Evolutionary conservation across 306 rosid species (phyloP).

Genomic region (Arachis stenosperma): DNA sequence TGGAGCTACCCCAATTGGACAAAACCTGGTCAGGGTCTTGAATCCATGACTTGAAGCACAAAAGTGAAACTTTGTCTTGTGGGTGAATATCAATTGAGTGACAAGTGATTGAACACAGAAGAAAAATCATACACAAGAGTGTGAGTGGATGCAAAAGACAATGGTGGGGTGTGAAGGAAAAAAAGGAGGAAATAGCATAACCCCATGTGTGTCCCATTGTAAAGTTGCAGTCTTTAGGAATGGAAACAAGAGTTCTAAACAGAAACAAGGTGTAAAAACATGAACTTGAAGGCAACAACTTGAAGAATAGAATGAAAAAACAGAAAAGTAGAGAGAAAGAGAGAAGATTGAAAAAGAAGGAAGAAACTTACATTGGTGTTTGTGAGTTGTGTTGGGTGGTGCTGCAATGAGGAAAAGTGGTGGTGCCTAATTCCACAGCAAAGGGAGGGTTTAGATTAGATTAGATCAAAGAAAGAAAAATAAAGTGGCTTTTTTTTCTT

Average conservation of each 20-base stretch:
- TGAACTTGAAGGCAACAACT: slow-evolving; percentile 24
- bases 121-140: slow-evolving; percentile 49
- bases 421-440: slow-evolving; percentile 20
- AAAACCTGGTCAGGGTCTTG: slow-evolving; percentile 70
- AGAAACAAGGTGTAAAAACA: slow-evolving; percentile 36
- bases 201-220: slow-evolving; percentile 47
- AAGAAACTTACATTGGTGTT: slow-evolving; percentile 38
- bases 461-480: slow-evolving; percentile 18
- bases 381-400: not conserved
- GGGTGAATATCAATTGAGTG: slow-evolving; percentile 62
- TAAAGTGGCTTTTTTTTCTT: slow-evolving; percentile 40
- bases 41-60: slow-evolving; percentile 53
- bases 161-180: slow-evolving; percentile 28
- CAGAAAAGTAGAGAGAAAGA: not conserved
- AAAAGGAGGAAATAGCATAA: slow-evolving; percentile 30
- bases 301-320: slow-evolving; percentile 33
- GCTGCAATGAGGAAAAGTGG: not conserved
- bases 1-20: slow-evolving; percentile 78
- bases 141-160: slow-evolving; percentile 37
- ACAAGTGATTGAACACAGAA: slow-evolving; percentile 46
- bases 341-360: not conserved
- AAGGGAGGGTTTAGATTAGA: slow-evolving; percentile 24
- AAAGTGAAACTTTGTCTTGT: slow-evolving; percentile 68
- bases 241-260: slow-evolving; percentile 26
- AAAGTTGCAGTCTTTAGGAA: slow-evolving; percentile 38